Base-by-base conservation (phyloP, 2,329 filamentous ascomycete species). In the Zopfia rhizophila region DNA sequence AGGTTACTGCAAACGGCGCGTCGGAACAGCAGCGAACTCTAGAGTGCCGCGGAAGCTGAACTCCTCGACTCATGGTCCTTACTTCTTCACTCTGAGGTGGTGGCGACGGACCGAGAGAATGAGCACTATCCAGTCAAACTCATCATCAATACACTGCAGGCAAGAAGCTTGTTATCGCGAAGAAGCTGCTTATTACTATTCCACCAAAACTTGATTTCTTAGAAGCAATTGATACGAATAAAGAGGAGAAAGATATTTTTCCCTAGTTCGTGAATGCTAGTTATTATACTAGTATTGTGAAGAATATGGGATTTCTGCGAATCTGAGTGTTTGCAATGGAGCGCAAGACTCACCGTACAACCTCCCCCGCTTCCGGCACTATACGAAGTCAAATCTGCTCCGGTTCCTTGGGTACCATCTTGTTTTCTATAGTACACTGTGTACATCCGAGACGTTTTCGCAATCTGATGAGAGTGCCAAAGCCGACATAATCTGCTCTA, bases 181-280 rank as follows among this genome's bases (percentile, higher is more conserved):
- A 69, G 24, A 72, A 75, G 38, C 53, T 80, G 2, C 50, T 81
- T 8, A 62, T 75, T 13, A 60, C 75, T n/a, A 68, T 75, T 7
- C 77, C 76, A 0, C 76, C 74, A 3, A 65, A 62, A 21, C 31
- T 72, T 3, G 51, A 67, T 0, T 70, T 67, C 36, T 60, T 79
- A 4, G 4, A 41, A 0, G 57, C 55, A 0, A 75, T 76, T 47
- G 72, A 73, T 42, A 60, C 79, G 5, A 58, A 55, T 24, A 1
- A 35, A 0, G 27, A 53, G 0, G 78, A 81, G 43, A 37, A 13
- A 1, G 16, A 29, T 0, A 21, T 78, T 3, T 78, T 80, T 40
- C 13, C 42, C 3, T 64, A 75, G 42, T 75, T 75, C 48, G 47
- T 38, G n/a, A 66, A 68, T 42, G 66, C 51, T 0, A 67, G 55